These are phyloP conservation scores for Lentinus polychrous DNA, from an alignment of 1,284 basidiomycete species.

Conservation along the genomic window DNA sequence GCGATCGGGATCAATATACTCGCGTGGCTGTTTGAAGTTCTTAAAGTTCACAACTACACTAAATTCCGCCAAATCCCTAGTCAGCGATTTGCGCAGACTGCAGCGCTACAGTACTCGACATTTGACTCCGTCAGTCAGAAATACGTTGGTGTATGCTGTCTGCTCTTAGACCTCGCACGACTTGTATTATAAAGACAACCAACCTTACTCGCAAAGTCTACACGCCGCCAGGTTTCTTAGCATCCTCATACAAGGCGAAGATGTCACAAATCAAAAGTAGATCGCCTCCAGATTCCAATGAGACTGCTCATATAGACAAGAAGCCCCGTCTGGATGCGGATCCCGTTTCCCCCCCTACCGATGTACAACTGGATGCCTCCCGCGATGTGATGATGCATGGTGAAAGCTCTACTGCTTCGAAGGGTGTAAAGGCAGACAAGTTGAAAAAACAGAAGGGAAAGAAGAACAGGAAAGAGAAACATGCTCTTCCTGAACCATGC, in stretches of 20 bases:
- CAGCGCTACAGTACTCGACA: no score
- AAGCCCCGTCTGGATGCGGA: conserved; percentile 29
- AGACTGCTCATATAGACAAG: conserved; percentile 26
- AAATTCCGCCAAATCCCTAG: no score
- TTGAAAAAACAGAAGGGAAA: conserved; percentile 14
- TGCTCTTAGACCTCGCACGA: neutral
- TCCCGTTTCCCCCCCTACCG: neutral
- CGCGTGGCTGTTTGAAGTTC: no score
- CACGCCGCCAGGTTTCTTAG: neutral
- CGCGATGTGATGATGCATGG: conserved; percentile 3
- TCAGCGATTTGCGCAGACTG: no score
- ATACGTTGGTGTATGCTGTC: conserved; percentile 2
- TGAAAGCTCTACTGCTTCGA: neutral
- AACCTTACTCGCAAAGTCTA: neutral
- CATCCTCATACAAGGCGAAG: neutral
- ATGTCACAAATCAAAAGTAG: conserved; percentile 3
- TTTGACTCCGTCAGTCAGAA: neutral
- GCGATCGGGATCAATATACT: no score
- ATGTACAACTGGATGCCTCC: conserved; percentile 1
- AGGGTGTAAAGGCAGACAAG: neutral
- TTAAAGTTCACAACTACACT: no score
- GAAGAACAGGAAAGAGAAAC: conserved; percentile 21
- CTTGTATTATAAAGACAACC: conserved; percentile 3
- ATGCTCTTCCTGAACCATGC: conserved; percentile 49
- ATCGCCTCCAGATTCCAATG: neutral